phyloP scores from a whole-genome alignment of 345 rosid genomes.

The Dimocarpus longan region DNA sequence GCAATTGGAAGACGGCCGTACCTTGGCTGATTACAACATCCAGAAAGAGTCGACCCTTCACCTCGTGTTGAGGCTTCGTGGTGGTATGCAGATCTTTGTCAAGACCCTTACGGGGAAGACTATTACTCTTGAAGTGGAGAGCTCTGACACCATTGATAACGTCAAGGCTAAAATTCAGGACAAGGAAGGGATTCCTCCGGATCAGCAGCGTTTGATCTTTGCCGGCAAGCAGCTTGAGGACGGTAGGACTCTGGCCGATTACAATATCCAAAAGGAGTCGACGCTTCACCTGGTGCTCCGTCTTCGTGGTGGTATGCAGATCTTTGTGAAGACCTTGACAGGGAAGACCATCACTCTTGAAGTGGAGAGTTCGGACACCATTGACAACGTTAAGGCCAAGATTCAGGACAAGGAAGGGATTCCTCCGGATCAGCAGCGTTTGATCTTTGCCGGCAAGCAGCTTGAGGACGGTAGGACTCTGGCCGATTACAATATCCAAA shows the following conservation, averaged over 20 bases:
- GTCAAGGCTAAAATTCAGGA: constrained; percentile 25
- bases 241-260: constrained; percentile 17
- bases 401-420: constrained; percentile 17
- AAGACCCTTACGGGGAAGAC: constrained; percentile 18
- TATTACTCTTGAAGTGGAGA: constrained; percentile 20
- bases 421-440: constrained; percentile 13
- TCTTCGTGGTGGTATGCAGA: constrained; percentile 20
- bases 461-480: constrained; percentile 9
- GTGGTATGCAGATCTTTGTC: constrained; percentile 24
- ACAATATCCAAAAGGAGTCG: constrained; percentile 20
- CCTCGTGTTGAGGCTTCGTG: constrained; percentile 11
- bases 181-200: constrained; percentile 23
- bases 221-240: constrained; percentile 23
- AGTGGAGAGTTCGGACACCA: constrained; percentile 15
- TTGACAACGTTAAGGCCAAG: constrained; percentile 13
- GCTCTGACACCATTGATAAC: constrained; percentile 19
- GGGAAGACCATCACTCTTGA: constrained; percentile 18
- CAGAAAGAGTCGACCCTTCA: constrained; percentile 23
- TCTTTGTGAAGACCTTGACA: constrained; percentile 13
- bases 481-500: constrained; percentile 11
- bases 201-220: constrained; percentile 19
- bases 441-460: constrained; percentile 16
- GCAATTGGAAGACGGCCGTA: constrained; percentile 20
- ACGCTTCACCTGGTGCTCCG: constrained; percentile 21
- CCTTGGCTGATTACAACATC: constrained; percentile 21